Percentiles rank a stretch among this genome's conserved stretches.
These are phyloP conservation scores for Helenozyma baotianmanensis DNA, from an alignment of 805 yeast genomes.

Conservation along the genomic window DNA sequence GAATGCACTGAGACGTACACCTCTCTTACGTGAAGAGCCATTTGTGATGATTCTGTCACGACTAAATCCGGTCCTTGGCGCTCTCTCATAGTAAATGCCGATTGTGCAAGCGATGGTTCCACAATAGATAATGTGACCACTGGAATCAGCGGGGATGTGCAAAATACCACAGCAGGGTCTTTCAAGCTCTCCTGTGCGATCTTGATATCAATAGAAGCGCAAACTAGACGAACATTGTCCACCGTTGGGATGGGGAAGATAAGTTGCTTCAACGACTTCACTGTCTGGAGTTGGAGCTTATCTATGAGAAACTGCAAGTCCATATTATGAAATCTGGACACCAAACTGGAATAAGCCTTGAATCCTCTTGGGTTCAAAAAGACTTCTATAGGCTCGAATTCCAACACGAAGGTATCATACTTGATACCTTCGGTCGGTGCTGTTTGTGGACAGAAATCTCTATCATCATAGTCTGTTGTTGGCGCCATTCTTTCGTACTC, in stretches of 20 bases:
- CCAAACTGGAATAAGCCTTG: slow-evolving; percentile 32
- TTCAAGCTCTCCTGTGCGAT: slow-evolving; percentile 29
- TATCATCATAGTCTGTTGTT: slow-evolving; percentile 23
- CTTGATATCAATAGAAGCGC: slow-evolving; percentile 41
- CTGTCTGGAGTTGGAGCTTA: slow-evolving; percentile 55
- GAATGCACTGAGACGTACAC: slow-evolving; percentile 18
- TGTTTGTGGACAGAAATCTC: slow-evolving; percentile 28
- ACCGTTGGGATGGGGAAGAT: slow-evolving; percentile 31
- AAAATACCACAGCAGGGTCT: slow-evolving; percentile 18
- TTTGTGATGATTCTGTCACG: slow-evolving; percentile 12
- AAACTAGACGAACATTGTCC: slow-evolving; percentile 42
- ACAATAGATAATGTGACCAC: slow-evolving; percentile 23
- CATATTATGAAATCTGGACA: slow-evolving; percentile 28
- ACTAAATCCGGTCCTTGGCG: slow-evolving; percentile 6
- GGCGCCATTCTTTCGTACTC: slow-evolving; percentile 19
- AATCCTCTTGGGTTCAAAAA: slow-evolving; percentile 44
- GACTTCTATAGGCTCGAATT: slow-evolving; percentile 48
- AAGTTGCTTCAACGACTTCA: slow-evolving; percentile 37
- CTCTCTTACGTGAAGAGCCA: slow-evolving; percentile 32
- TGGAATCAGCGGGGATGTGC: slow-evolving; percentile 25
- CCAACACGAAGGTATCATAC: slow-evolving; percentile 51
- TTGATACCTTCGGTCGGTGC: slow-evolving; percentile 38
- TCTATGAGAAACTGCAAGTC: slow-evolving; percentile 56
- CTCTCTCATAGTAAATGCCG: slow-evolving; percentile 13
- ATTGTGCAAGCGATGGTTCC: slow-evolving; percentile 34